These are phyloP conservation scores for Thozetella sp. DNA, from an alignment of 495 filamentous ascomycete genomes.

Conservation along the genomic window DNA sequence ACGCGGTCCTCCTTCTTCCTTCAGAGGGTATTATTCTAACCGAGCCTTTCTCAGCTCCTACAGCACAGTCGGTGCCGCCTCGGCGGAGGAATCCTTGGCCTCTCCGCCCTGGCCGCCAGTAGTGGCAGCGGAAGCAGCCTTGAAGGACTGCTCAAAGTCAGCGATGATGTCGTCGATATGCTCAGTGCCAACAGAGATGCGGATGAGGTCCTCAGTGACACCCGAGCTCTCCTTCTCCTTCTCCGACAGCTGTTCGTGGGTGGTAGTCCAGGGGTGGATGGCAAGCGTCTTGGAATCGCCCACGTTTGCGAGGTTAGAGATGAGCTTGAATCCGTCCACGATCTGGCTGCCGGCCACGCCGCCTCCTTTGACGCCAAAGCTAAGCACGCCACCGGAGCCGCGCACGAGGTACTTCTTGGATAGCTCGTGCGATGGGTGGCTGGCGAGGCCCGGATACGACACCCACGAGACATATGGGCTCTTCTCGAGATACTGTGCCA, in stretches of 20 bases:
- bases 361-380: constrained; percentile 92
- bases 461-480: constrained; percentile 91
- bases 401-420: constrained; percentile 90
- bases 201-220: constrained; percentile 90
- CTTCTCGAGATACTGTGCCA: constrained; percentile 84
- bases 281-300: constrained; percentile 88
- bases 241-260: constrained; percentile 89
- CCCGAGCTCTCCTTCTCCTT: constrained; percentile 82
- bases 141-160: constrained; percentile 93
- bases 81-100: constrained; percentile 23
- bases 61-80: constrained; percentile 37
- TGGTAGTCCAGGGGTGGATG: constrained; percentile 96
- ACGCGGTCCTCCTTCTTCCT: not conserved
- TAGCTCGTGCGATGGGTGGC: constrained; percentile 74
- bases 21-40: not conserved
- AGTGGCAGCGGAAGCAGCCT: constrained; percentile 40
- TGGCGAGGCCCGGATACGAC: constrained; percentile 86
- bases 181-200: constrained; percentile 95
- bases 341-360: constrained; percentile 78
- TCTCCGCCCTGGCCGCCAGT: constrained; percentile 20
- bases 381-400: constrained; percentile 90
- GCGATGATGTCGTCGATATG: constrained; percentile 98
- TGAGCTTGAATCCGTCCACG: constrained; percentile 93
- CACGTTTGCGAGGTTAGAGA: constrained; percentile 86
- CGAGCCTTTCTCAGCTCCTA: constrained; percentile 11